Conservation (phyloP, 1,139 yeast species). For the Debaryomyces sp. region DNA sequence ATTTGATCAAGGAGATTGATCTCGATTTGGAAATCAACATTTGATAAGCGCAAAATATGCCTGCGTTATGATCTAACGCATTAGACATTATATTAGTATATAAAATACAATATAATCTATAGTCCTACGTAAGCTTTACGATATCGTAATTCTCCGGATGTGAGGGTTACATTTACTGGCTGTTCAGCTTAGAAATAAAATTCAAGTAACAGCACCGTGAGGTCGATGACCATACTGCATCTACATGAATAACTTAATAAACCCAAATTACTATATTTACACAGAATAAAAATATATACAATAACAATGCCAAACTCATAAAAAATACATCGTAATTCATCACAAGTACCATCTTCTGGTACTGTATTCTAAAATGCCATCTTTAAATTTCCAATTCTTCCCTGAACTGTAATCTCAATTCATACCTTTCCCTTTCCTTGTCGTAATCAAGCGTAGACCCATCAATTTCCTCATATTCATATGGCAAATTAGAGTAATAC, state of each 20-base stretch:
- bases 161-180: background rate
- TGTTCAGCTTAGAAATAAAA: background rate
- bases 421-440: constrained; percentile 39
- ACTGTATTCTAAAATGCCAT: background rate
- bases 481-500: constrained; percentile 16
- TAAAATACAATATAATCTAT: background rate
- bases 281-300: background rate
- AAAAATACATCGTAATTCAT: background rate
- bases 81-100: background rate
- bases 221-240: background rate
- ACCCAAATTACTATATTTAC: background rate
- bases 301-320: background rate
- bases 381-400: constrained; percentile 4
- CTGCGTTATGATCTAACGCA: background rate
- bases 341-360: background rate
- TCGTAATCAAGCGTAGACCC: constrained; percentile 22
- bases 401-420: constrained; percentile 36
- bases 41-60: background rate
- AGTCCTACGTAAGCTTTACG: background rate
- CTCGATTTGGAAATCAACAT: constrained; percentile 31
- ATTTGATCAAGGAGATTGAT: constrained; percentile 38
- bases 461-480: constrained; percentile 14
- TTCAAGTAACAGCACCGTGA: background rate
- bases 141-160: background rate
- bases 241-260: background rate